Evolutionary conservation across 2,329 filamentous ascomycete species (phyloP), one percentile per base, ranked within the genome.

Genomic region (Trichoderma endophyticum): DNA sequence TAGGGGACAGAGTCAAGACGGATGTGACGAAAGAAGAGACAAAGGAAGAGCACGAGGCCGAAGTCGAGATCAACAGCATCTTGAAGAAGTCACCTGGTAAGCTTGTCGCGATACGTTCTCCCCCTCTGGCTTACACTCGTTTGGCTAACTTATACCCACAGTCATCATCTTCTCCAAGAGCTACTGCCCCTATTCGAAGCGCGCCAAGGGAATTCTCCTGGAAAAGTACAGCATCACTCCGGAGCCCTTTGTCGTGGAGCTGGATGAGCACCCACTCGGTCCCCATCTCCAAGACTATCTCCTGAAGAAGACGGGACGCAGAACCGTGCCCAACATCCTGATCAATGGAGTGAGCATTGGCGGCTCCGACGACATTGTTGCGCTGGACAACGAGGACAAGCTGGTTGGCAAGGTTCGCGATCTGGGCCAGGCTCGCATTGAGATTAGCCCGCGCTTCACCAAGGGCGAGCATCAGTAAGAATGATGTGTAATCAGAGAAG

Each of bases 81-180:
- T 82, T 98, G 75, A 96, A 95, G 84, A 92, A 90, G 78, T 90
- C 93, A 3, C 94, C 95, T 18, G 91, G 94, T 97, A 88, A 76
- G 88, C 84, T 21, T 24, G 6, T 56, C 48, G 64, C 48, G 12
- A n/a, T 56, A 5, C 6, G 11, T n/a, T 43, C 4, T 5, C 12
- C 32, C 15, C 12, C 51, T 32, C 32, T 32, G 21, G 3, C 7
- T 26, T 57, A 28, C 9, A 56, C 18, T 63, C 1, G 6, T 21
- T 65, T 39, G 43, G 64, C 64, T 72, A 59, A 72, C 56, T 11
- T 32, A 7, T 56, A 48, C 21, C 9, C 8, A 12, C 75, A 96
- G 94, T 98, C 73, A 93, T 98, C 80, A 93, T 99, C 77, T 98
- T 98, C 84, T 97, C 94, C 75, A 98, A 99, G 82, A 89, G 92